Conservation (phyloP, 768 basidiomycete genomes). For the Lentinula guzmanii region DNA sequence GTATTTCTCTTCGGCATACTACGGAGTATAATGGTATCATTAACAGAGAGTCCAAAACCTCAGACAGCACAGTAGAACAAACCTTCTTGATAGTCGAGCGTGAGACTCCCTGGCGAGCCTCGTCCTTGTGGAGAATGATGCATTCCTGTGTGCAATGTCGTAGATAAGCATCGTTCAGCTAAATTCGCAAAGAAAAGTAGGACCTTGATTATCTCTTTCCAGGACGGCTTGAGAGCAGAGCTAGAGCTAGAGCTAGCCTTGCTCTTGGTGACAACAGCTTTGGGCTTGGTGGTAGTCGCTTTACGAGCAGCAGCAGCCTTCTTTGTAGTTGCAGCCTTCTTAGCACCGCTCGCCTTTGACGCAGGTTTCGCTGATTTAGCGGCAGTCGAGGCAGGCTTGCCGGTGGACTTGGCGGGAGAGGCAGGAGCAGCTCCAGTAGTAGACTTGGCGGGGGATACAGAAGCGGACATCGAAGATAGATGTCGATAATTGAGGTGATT, state of each 20-base stretch:
- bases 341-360: conserved; percentile 12
- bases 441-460: conserved; percentile 3
- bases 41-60: not conserved
- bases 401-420: not conserved
- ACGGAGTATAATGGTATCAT: conserved; percentile 13
- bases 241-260: conserved; percentile 21
- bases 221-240: conserved; percentile 35
- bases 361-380: conserved; percentile 3
- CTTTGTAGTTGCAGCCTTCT: conserved; percentile 15
- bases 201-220: conserved; percentile 53
- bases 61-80: conserved; percentile 13
- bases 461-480: conserved; percentile 1
- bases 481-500: not conserved
- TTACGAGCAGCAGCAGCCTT: conserved; percentile 18
- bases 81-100: conserved; percentile 81
- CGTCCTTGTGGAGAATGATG: conserved; percentile 58
- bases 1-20: conserved; percentile 85
- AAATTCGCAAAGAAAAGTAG: conserved; percentile 8
- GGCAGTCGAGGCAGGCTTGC: conserved; percentile 4
- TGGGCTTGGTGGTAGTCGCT: conserved; percentile 21
- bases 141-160: conserved; percentile 50
- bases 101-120: conserved; percentile 68
- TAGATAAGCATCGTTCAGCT: not conserved
- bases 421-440: not conserved
- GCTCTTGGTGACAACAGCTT: conserved; percentile 21